Percentiles rank a stretch among this genome's conserved stretches.
Evolutionary conservation across 768 basidiomycete species (phyloP).

Genomic region (Neoboletus subvelutipes): DNA sequence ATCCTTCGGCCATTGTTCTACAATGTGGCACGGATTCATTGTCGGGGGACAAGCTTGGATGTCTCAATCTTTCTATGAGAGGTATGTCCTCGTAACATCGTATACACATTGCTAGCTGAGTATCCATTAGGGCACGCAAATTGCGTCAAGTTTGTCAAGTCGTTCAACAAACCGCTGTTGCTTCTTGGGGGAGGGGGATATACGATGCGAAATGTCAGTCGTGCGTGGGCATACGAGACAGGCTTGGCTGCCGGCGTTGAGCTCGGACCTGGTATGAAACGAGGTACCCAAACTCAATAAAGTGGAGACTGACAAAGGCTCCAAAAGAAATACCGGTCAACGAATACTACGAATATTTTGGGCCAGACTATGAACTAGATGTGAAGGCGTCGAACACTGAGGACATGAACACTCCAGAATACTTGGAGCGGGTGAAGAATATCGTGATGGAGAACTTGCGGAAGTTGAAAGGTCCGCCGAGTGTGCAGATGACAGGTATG

Average conservation of each 20-base stretch:
- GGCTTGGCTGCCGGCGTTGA: slow-evolving; percentile 98
- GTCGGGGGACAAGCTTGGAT: slow-evolving; percentile 93
- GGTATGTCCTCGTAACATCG: slow-evolving; percentile 40
- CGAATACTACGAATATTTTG: slow-evolving; percentile 99
- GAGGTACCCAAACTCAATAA: background rate
- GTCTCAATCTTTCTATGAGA: slow-evolving; percentile 95
- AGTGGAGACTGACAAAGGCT: slow-evolving; percentile 4
- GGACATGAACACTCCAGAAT: slow-evolving; percentile 90
- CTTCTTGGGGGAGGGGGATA: slow-evolving; percentile 97
- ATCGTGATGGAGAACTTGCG: slow-evolving; percentile 91
- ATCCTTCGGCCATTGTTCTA: slow-evolving; percentile 91
- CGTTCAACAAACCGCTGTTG: slow-evolving; percentile 91
- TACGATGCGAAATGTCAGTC: slow-evolving; percentile 96
- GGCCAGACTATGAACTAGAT: slow-evolving; percentile 94
- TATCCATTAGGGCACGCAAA: slow-evolving; percentile 79
- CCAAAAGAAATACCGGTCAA: slow-evolving; percentile 91
- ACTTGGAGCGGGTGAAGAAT: slow-evolving; percentile 88
- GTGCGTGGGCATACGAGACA: slow-evolving; percentile 98
- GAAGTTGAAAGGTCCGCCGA: slow-evolving; percentile 83
- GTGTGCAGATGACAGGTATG: slow-evolving; percentile 87
- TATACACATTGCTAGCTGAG: background rate
- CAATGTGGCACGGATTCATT: slow-evolving; percentile 98
- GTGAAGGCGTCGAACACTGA: slow-evolving; percentile 94
- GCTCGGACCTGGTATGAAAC: slow-evolving; percentile 67
- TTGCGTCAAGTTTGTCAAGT: slow-evolving; percentile 96